These are phyloP conservation scores for Capsicum pubescens DNA, from an alignment of 257 asterid species.

Conservation along the genomic window DNA sequence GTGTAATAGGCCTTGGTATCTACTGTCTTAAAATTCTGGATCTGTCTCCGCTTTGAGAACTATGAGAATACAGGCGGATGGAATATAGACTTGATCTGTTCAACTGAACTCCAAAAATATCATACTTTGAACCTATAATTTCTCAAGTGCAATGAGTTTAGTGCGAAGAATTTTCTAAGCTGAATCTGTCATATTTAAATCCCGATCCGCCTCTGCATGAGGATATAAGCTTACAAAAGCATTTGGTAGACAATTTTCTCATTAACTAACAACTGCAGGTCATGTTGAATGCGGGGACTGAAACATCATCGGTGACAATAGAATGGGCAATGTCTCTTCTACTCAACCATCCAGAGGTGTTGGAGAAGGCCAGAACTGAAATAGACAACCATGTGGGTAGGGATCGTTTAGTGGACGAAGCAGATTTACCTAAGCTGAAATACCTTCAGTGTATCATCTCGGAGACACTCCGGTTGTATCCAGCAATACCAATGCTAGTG, in stretches of 20 bases:
- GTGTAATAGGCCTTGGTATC: no score
- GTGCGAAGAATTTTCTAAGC: no score
- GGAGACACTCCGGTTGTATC: constrained; percentile 58
- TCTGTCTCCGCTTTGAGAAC: no score
- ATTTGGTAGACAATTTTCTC: background rate
- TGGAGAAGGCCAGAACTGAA: constrained; percentile 60
- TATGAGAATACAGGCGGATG: no score
- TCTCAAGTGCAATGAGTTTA: no score
- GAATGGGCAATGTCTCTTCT: constrained; percentile 72
- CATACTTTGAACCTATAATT: no score
- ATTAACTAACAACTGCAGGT: constrained; percentile 35
- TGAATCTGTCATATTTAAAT: no score
- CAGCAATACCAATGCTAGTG: constrained; percentile 56
- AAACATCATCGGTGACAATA: constrained; percentile 55
- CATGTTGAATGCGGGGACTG: constrained; percentile 59
- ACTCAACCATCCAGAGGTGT: constrained; percentile 59
- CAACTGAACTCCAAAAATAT: no score
- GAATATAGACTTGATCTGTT: no score
- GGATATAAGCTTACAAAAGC: no score
- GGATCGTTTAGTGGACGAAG: constrained; percentile 51
- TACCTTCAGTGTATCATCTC: constrained; percentile 53
- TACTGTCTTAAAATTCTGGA: no score
- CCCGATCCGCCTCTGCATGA: no score
- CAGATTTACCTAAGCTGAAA: constrained; percentile 54
- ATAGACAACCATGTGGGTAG: constrained; percentile 50